Conservation (phyloP, 78 protist species). For the Dictyostelium intermedium region DNA sequence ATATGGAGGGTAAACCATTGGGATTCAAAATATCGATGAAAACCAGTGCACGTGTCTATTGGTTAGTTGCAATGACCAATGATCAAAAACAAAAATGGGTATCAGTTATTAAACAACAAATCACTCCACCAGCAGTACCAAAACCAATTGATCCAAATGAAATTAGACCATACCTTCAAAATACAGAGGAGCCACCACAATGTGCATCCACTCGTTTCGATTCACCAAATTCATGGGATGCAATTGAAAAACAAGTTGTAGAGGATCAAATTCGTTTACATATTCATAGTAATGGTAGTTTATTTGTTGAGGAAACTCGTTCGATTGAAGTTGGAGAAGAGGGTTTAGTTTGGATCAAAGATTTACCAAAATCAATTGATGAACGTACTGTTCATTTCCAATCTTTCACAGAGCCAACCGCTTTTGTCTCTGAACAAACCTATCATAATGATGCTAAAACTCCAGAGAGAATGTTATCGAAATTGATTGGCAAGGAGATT, state of each 20-base stretch:
- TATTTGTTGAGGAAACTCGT: conserved; percentile 51
- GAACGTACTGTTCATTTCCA: conserved; percentile 44
- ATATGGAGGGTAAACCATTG: conserved; percentile 19
- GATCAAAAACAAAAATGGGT: conserved; percentile 40
- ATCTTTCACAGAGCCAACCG: conserved; percentile 29
- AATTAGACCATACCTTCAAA: conserved; percentile 57
- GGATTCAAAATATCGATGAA: conserved; percentile 72
- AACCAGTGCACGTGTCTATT: conserved; percentile 65
- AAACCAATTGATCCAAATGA: conserved; percentile 47
- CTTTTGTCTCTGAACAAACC: conserved; percentile 56
- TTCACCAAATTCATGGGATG: conserved; percentile 33
- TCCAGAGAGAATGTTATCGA: conserved; percentile 33
- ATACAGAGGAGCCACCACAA: conserved; percentile 68
- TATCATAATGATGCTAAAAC: conserved; percentile 49
- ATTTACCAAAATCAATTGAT: conserved; percentile 33
- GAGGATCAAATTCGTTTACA: conserved; percentile 32
- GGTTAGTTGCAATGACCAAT: conserved; percentile 1
- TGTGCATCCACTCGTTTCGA: conserved; percentile 30
- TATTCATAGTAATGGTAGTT: conserved; percentile 22
- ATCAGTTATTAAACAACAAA: not conserved
- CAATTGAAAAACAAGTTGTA: not conserved
- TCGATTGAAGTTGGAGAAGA: not conserved
- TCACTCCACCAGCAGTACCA: conserved; percentile 62
- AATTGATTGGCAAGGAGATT: conserved; percentile 42
- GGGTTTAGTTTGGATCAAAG: conserved; percentile 1